These are phyloP conservation scores for Hemileccinum rubropunctum DNA, from an alignment of 768 basidiomycete species.

Conservation along the genomic window DNA sequence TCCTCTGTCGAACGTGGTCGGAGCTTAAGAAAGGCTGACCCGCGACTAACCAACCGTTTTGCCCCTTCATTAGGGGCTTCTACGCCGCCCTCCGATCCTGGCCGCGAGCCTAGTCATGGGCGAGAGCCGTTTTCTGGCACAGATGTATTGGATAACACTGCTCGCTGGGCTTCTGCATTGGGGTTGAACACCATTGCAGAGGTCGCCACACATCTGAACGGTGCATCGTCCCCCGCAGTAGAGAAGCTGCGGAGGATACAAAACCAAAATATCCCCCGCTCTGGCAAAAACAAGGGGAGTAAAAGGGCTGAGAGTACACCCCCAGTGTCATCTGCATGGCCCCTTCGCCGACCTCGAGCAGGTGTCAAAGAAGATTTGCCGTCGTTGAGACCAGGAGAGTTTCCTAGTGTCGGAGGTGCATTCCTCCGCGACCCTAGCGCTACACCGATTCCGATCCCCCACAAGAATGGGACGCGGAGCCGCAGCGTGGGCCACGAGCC, in stretches of 20 bases:
- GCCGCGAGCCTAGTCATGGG: conserved; percentile 19
- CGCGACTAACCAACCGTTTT: conserved; percentile 11
- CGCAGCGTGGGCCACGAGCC: conserved; percentile 27
- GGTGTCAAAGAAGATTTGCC: conserved; percentile 9
- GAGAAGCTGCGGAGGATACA: conserved; percentile 24
- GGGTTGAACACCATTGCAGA: conserved; percentile 23
- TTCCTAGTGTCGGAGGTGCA: conserved; percentile 2
- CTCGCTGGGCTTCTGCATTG: conserved; percentile 28
- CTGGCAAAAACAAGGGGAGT: not conserved
- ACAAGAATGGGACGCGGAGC: conserved; percentile 23
- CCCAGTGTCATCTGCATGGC: conserved; percentile 25
- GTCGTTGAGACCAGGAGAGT: conserved; percentile 5
- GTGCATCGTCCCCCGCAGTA: conserved; percentile 15
- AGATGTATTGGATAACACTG: conserved; percentile 26
- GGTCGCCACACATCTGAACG: conserved; percentile 12
- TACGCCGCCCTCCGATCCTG: conserved; percentile 23
- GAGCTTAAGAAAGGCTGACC: conserved; percentile 20
- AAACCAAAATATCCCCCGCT: not conserved
- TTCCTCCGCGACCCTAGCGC: conserved; percentile 30
- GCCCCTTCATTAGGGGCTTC: conserved; percentile 24
- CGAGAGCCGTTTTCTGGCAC: conserved; percentile 17
- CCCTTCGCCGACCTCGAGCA: conserved; percentile 8
- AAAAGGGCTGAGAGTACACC: conserved; percentile 33
- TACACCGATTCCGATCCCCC: conserved; percentile 22
- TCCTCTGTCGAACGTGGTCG: conserved; percentile 29